phyloP scores from a whole-genome alignment of 805 yeast genomes.

The Ogataea philodendri region DNA sequence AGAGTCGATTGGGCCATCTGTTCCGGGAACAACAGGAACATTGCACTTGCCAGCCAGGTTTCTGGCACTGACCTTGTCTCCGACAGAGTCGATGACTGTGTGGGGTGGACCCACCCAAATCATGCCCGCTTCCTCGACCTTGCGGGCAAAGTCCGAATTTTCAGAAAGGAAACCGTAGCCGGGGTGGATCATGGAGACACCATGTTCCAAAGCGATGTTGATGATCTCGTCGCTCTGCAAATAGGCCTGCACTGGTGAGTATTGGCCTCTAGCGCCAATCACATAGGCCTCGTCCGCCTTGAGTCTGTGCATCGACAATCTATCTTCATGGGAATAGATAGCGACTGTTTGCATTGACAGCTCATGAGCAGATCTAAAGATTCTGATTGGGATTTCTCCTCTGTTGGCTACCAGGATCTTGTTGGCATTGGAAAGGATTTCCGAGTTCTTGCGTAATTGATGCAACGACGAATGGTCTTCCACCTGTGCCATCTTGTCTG shows the following conservation, averaged over 20 bases:
- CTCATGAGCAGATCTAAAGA: slow-evolving; percentile 97
- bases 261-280: slow-evolving; percentile 86
- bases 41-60: slow-evolving; percentile 72
- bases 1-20: slow-evolving; percentile 90
- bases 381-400: slow-evolving; percentile 83
- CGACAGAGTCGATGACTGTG: slow-evolving; percentile 86
- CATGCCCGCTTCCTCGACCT: slow-evolving; percentile 86
- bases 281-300: slow-evolving; percentile 94
- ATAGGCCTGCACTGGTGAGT: slow-evolving; percentile 93
- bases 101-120: slow-evolving; percentile 96
- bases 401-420: slow-evolving; percentile 77
- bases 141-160: slow-evolving; percentile 80
- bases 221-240: slow-evolving; percentile 94
- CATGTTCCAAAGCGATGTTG: slow-evolving; percentile 72
- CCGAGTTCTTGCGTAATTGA: slow-evolving; percentile 40
- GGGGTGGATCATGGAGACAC: slow-evolving; percentile 86
- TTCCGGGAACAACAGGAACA: slow-evolving; percentile 97
- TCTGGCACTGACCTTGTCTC: slow-evolving; percentile 96
- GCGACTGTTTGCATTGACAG: slow-evolving; percentile 96
- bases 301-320: slow-evolving; percentile 89
- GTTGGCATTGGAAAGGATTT: slow-evolving; percentile 51
- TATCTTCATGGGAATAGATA: slow-evolving; percentile 92
- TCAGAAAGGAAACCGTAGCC: slow-evolving; percentile 64
- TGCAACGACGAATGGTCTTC: slow-evolving; percentile 36
- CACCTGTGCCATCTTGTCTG: slow-evolving; percentile 27